These are phyloP conservation scores for Brachypodium distachyon DNA, from an alignment of 202 grass and related monocot species.

Conservation along the genomic window DNA sequence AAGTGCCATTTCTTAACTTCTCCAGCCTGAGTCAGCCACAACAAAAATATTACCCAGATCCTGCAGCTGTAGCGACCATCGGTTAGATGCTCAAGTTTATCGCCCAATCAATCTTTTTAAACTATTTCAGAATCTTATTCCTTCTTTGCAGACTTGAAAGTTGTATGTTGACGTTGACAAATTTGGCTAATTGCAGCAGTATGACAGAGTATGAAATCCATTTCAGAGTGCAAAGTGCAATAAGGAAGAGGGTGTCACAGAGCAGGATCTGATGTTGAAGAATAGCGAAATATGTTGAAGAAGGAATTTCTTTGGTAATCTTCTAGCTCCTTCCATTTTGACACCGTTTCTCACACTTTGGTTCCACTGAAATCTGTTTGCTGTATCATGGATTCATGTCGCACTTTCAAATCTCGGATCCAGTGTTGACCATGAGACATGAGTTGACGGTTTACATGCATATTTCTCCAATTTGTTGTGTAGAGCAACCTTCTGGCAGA, in stretches of 20 bases:
- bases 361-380: neutral
- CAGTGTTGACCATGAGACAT: neutral
- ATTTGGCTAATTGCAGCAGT: neutral
- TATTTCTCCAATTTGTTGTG: neutral
- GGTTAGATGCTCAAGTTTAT: neutral
- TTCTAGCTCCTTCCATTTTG: neutral
- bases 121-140: neutral
- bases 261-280: conserved; percentile 8
- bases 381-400: conserved; percentile 2
- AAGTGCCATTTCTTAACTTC: neutral
- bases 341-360: neutral
- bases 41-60: neutral
- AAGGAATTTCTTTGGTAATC: neutral
- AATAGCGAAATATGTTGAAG: conserved; percentile 20
- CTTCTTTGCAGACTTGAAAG: conserved; percentile 3
- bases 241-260: neutral
- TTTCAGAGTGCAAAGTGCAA: neutral
- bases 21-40: neutral
- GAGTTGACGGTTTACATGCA: neutral
- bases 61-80: neutral
- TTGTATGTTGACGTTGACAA: neutral
- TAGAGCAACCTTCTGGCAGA: conserved; percentile 14
- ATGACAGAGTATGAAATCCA: neutral
- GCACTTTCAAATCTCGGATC: neutral
- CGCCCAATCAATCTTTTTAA: neutral